Percentiles rank a stretch among this genome's conserved stretches.
Conservation (phyloP, 768 basidiomycete species). For the Melanogaster broomeanus region DNA sequence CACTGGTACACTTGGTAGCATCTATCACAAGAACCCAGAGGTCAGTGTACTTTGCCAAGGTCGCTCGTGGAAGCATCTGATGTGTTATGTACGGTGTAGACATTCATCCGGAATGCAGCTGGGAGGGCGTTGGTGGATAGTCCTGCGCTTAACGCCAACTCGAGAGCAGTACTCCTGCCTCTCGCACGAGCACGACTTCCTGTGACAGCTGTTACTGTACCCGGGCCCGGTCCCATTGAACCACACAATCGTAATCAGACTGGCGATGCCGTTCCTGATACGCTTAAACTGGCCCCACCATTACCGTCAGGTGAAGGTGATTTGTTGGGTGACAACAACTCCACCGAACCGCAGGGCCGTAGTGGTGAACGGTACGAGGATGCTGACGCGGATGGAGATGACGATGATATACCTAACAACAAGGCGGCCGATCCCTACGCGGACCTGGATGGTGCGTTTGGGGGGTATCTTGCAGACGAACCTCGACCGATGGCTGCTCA, state of each 20-base stretch:
- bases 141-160: constrained; percentile 84
- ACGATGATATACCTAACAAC: constrained; percentile 38
- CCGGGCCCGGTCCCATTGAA: constrained; percentile 53
- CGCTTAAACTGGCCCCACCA: constrained; percentile 34
- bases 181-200: constrained; percentile 55
- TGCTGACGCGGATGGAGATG: constrained; percentile 39
- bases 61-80: constrained; percentile 11
- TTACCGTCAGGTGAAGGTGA: constrained; percentile 25
- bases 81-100: constrained; percentile 43
- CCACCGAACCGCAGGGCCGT: not conserved
- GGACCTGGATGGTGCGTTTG: constrained; percentile 75
- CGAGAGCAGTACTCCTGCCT: constrained; percentile 69
- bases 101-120: constrained; percentile 89
- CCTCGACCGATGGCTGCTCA: constrained; percentile 59
- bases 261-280: constrained; percentile 23
- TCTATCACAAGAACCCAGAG: constrained; percentile 98
- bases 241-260: constrained; percentile 28
- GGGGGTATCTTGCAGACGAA: constrained; percentile 69
- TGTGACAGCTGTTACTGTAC: constrained; percentile 43
- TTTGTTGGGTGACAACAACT: constrained; percentile 20
- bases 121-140: constrained; percentile 85
- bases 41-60: constrained; percentile 37
- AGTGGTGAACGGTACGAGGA: constrained; percentile 20
- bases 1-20: constrained; percentile 91
- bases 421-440: constrained; percentile 73